These are phyloP conservation scores for Umbelopsis sp. DNA, from an alignment of 192 early-diverging fungal species.

Conservation along the genomic window DNA sequence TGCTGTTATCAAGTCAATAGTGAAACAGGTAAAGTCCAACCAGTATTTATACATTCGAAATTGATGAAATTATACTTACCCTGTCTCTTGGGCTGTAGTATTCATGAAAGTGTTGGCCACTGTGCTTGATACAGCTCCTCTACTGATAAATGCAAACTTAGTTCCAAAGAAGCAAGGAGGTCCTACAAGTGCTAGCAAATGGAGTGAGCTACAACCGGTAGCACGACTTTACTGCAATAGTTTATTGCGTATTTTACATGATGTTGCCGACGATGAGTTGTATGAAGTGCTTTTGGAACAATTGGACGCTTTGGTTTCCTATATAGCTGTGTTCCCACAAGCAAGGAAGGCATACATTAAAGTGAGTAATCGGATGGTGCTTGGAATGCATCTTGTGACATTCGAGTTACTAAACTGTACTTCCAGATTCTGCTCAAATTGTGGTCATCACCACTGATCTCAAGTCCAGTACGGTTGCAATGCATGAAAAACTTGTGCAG, in stretches of 20 bases:
- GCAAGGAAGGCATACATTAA: slow-evolving; percentile 4
- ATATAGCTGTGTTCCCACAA: not conserved
- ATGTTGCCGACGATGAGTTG: slow-evolving; percentile 68
- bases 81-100: slow-evolving; percentile 33
- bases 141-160: slow-evolving; percentile 73
- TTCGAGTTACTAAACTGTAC: not conserved
- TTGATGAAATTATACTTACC: not conserved
- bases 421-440: slow-evolving; percentile 49
- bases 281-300: slow-evolving; percentile 7
- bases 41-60: too few relatives aligned
- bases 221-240: slow-evolving; percentile 80
- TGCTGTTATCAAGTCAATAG: slow-evolving; percentile 73
- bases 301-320: not conserved
- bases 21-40: slow-evolving; percentile 43
- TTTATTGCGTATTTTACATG: slow-evolving; percentile 70
- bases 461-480: slow-evolving; percentile 68
- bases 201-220: slow-evolving; percentile 71
- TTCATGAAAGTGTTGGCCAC: slow-evolving; percentile 82
- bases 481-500: slow-evolving; percentile 77
- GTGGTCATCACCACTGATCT: slow-evolving; percentile 53
- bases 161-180: slow-evolving; percentile 37
- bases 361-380: slow-evolving; percentile 11
- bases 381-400: slow-evolving; percentile 18
- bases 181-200: slow-evolving; percentile 55
- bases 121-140: slow-evolving; percentile 66